Percentiles rank a stretch among this genome's conserved stretches.
phyloP scores from a whole-genome alignment of 352 stramenopile genomes.

The Discostella stelligera region DNA sequence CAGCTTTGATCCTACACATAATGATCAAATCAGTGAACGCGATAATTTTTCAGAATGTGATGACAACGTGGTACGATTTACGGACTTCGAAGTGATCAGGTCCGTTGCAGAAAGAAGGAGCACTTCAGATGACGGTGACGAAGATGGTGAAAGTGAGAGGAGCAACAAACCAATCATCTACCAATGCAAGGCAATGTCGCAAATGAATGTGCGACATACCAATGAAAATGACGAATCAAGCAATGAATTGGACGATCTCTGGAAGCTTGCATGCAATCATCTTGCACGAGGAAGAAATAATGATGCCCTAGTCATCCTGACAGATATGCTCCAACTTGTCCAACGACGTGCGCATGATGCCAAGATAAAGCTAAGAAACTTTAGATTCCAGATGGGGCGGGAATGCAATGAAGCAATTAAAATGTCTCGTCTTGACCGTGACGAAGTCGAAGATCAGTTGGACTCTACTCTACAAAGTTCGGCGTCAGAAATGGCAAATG shows the following conservation, averaged over 20 bases:
- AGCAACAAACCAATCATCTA: constrained; percentile 43
- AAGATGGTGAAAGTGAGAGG: constrained; percentile 22
- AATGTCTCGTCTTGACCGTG: constrained; percentile 5
- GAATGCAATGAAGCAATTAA: background rate
- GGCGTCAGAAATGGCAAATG: constrained; percentile 43
- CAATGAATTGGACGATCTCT: constrained; percentile 33
- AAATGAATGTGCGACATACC: constrained; percentile 45
- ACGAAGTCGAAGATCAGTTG: constrained; percentile 44
- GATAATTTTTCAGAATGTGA: constrained; percentile 7
- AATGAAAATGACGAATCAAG: constrained; percentile 18
- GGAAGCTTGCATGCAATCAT: constrained; percentile 42
- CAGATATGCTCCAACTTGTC: constrained; percentile 28
- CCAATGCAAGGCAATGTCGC: constrained; percentile 42
- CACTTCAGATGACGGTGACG: background rate
- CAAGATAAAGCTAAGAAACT: constrained; percentile 40
- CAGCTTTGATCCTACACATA: constrained; percentile 22
- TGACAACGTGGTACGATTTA: constrained; percentile 17
- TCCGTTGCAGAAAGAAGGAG: constrained; percentile 15
- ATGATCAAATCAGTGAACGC: constrained; percentile 1
- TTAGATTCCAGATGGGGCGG: constrained; percentile 37
- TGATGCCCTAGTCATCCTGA: constrained; percentile 37
- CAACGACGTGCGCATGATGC: constrained; percentile 25
- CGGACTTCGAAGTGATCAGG: constrained; percentile 11
- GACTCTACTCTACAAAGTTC: constrained; percentile 18
- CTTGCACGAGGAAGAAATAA: constrained; percentile 46